Evolutionary conservation across 345 rosid species (phyloP).

Genomic region (Gossypium australe): DNA sequence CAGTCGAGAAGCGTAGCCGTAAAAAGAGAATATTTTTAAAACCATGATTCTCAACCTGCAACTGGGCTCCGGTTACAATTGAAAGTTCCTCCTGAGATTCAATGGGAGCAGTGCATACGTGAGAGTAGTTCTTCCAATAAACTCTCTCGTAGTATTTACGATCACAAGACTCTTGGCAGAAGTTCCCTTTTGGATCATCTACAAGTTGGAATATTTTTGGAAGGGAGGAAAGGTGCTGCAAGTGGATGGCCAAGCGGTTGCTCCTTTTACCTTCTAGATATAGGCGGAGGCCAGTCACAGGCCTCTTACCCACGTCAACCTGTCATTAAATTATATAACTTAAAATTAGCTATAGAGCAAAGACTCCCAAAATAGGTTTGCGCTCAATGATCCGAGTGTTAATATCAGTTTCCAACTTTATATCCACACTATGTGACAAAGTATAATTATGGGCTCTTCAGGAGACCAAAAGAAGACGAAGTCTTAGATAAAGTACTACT

Average conservation of each 20-base stretch:
- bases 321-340: slow-evolving; percentile 21
- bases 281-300: slow-evolving; percentile 90
- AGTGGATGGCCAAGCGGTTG: slow-evolving; percentile 73
- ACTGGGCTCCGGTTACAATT: slow-evolving; percentile 84
- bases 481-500: neutral
- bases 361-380: neutral
- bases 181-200: slow-evolving; percentile 56
- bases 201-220: slow-evolving; percentile 75
- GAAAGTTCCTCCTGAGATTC: slow-evolving; percentile 77
- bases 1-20: slow-evolving; percentile 68
- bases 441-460: neutral
- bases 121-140: slow-evolving; percentile 91
- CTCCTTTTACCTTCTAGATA: slow-evolving; percentile 90
- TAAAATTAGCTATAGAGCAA: neutral
- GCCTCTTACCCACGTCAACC: slow-evolving; percentile 97
- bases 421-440: neutral
- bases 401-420: neutral
- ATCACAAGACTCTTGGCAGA: slow-evolving; percentile 44
- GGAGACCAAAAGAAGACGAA: neutral
- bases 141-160: slow-evolving; percentile 84
- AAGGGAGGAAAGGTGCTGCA: slow-evolving; percentile 95
- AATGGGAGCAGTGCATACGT: slow-evolving; percentile 85
- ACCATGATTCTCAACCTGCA: slow-evolving; percentile 80
- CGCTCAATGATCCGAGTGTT: neutral
- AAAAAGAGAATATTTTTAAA: slow-evolving; percentile 80